Base-by-base conservation (phyloP, 345 rosid genomes). In the Syzygium aromaticum region DNA sequence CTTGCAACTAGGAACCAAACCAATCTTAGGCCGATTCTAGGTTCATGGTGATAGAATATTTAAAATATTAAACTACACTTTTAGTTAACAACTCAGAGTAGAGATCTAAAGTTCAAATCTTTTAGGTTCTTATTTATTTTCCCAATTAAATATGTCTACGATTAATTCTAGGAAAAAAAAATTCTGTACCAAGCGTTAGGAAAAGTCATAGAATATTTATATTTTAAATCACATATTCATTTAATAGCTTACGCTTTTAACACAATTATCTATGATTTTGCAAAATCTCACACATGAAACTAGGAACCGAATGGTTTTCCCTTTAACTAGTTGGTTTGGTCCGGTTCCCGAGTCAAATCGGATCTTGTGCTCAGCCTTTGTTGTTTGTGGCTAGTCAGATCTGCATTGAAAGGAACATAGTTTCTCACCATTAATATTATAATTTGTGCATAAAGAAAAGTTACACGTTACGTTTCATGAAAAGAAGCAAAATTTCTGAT, bases 1-100 rank as follows among this genome's bases (percentile, higher is more conserved):
- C 46, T 67, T 0, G 3, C 10, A 67, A 67, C 11, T 1, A 0
- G 11, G 3, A 8, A 19, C 1, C 3, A 0, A 9, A 33, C 25
- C 13, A 8, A 5, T 19, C 25, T 3, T 19, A 33, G 23, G 3
- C 49, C 2, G 2, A 1, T 73, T 73, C 25, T 73, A 15, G 25
- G 43, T 67, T 73, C 0, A 0, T 33, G 25, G 25, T 6, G 46
- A 43, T 43, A 43, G 7, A 6, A 43, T 43, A 43, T 43, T 43
- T 43, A 43, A 43, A 43, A 43, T 43, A 43, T 43, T 43, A 43
- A 43, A 43, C 1, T 7, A 6, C 7, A 1, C 7, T 1, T 43
- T 43, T 1, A 5, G 46, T 7, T 43, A 43, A 43, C 46, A 43
- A 43, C 7, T 43, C 7, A 43, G 46, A 43, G 46, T 7, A 43